phyloP scores from a whole-genome alignment of 2,329 filamentous ascomycete species.

The Claviceps purpurea region DNA sequence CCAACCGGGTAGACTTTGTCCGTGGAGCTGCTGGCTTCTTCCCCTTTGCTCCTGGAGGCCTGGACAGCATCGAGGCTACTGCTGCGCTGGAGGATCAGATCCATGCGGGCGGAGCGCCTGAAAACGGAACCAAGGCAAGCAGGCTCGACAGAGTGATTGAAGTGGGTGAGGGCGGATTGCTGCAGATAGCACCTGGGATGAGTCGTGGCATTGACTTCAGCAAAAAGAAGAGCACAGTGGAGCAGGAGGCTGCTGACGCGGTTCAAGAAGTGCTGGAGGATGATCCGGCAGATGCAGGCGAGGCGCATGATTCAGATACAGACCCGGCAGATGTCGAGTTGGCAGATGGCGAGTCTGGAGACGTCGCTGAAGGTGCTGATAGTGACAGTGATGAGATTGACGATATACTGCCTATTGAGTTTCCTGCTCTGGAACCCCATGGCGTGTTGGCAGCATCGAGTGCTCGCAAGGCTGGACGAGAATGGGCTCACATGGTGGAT shows the following conservation, averaged over 20 bases:
- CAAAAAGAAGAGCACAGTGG: slow-evolving; percentile 40
- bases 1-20: slow-evolving; percentile 78
- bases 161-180: slow-evolving; percentile 64
- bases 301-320: slow-evolving; percentile 16
- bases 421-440: slow-evolving; percentile 77
- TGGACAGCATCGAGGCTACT: slow-evolving; percentile 75
- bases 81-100: slow-evolving; percentile 72
- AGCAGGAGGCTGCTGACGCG: slow-evolving; percentile 52
- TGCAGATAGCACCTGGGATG: slow-evolving; percentile 75
- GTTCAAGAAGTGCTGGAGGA: slow-evolving; percentile 49
- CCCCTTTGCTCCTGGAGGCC: slow-evolving; percentile 80
- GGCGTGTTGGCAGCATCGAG: slow-evolving; percentile 60
- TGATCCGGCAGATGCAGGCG: slow-evolving; percentile 30
- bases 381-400: slow-evolving; percentile 60
- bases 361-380: slow-evolving; percentile 23
- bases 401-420: slow-evolving; percentile 78
- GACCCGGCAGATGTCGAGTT: slow-evolving; percentile 9
- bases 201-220: slow-evolving; percentile 61
- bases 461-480: slow-evolving; percentile 60
- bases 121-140: slow-evolving; percentile 30
- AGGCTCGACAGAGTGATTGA: slow-evolving; percentile 78
- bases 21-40: slow-evolving; percentile 87
- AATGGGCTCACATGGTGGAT: slow-evolving; percentile 99
- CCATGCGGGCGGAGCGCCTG: slow-evolving; percentile 34
- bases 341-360: slow-evolving; percentile 16